Conservation (phyloP, 805 yeast genomes). For the Candida silvicultrix region DNA sequence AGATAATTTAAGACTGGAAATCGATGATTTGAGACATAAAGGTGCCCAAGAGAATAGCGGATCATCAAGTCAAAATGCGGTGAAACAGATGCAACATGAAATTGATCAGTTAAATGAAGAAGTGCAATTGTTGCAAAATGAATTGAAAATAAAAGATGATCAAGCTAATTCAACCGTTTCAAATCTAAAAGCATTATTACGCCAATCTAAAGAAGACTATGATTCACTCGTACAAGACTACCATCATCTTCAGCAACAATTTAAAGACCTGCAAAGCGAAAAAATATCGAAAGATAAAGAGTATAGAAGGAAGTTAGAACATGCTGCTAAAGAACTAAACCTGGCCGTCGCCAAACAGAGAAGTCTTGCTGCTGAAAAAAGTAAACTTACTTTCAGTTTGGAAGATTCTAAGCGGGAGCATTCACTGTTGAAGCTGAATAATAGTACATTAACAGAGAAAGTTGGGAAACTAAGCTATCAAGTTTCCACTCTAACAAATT, state of each 20-base stretch:
- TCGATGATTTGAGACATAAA: conserved; percentile 4
- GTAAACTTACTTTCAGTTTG: conserved; percentile 32
- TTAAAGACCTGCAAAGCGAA: conserved; percentile 16
- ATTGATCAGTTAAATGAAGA: conserved; percentile 13
- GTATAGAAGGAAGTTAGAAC: conserved; percentile 23
- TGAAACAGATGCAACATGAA: conserved; percentile 8
- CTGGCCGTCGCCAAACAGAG: conserved; percentile 38
- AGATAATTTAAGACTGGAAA: conserved; percentile 5
- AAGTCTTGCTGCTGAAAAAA: conserved; percentile 36
- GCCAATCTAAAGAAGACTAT: conserved; percentile 10
- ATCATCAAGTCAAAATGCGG: neutral
- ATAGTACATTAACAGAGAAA: conserved; percentile 34
- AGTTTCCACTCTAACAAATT: conserved; percentile 20
- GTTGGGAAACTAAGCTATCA: conserved; percentile 22
- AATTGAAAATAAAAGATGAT: conserved; percentile 7
- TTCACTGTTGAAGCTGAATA: conserved; percentile 27
- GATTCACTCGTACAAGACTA: conserved; percentile 20
- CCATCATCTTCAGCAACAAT: conserved; percentile 16
- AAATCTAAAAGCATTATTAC: conserved; percentile 8
- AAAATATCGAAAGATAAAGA: conserved; percentile 26
- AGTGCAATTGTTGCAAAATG: conserved; percentile 9
- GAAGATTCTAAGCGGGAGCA: conserved; percentile 35
- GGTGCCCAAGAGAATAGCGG: neutral
- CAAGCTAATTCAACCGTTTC: conserved; percentile 7
- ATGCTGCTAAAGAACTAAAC: conserved; percentile 32